phyloP scores from a whole-genome alignment of 2,329 filamentous ascomycete genomes.

The Dothideomycetes sp. region DNA sequence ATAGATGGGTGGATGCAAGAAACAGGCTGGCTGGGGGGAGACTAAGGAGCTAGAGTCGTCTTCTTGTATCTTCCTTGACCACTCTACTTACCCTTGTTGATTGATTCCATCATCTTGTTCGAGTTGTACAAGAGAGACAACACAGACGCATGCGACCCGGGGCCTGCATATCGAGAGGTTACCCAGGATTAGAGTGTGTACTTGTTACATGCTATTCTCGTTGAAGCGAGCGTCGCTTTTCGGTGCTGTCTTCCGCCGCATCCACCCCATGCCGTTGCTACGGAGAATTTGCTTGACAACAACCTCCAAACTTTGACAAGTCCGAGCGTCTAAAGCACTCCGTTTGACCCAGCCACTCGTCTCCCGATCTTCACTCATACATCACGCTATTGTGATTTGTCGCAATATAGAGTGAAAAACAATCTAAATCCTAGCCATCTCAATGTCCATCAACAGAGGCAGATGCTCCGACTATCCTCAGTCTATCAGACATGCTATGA shows the following conservation, averaged over 20 bases:
- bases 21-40: conserved; percentile 9
- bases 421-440: conserved; percentile 3
- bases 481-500: too few relatives aligned
- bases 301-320: conserved; percentile 1
- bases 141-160: too few relatives aligned
- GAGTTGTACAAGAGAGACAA: too few relatives aligned
- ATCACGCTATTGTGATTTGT: neutral
- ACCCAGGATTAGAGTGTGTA: too few relatives aligned
- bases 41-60: neutral
- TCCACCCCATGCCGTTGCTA: conserved; percentile 6
- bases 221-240: conserved; percentile 4
- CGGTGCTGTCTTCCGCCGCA: conserved; percentile 1
- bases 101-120: too few relatives aligned
- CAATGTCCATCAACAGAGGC: too few relatives aligned
- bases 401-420: neutral
- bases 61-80: neutral
- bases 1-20: conserved; percentile 1
- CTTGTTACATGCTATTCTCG: conserved; percentile 10
- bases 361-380: neutral
- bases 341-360: conserved; percentile 3
- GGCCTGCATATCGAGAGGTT: too few relatives aligned
- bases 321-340: conserved; percentile 8
- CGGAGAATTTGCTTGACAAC: neutral
- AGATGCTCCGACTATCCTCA: too few relatives aligned
- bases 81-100: too few relatives aligned